These are phyloP conservation scores for Nothophaeocryptopus gaeumannii DNA, from an alignment of 2,329 filamentous ascomycete genomes.

Conservation along the genomic window DNA sequence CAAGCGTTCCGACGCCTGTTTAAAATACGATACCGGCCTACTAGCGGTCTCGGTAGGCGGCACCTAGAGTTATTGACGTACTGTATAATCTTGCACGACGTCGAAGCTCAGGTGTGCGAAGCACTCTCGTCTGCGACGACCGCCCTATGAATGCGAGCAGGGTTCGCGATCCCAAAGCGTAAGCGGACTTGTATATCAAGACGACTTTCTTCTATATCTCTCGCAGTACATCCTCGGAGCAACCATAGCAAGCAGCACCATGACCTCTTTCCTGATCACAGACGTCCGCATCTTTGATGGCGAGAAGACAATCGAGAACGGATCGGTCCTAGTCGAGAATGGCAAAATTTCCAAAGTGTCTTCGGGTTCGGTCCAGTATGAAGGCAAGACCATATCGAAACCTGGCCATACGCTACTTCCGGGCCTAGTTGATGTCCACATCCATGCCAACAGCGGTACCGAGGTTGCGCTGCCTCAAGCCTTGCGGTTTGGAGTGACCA, in stretches of 20 bases:
- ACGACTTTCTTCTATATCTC: conserved; percentile 2
- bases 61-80: no score
- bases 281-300: conserved; percentile 51
- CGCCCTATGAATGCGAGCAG: no score
- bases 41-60: no score
- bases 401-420: conserved; percentile 50
- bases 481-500: conserved; percentile 52
- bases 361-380: conserved; percentile 11
- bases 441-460: conserved; percentile 46
- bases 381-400: conserved; percentile 39
- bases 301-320: conserved; percentile 40
- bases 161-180: no score
- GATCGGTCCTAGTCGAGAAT: conserved; percentile 42
- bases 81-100: no score
- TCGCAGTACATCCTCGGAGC: neutral
- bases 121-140: no score
- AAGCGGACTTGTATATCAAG: neutral
- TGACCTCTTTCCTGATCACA: conserved; percentile 40
- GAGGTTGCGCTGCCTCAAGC: conserved; percentile 43
- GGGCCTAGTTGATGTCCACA: conserved; percentile 52
- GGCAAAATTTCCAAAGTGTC: conserved; percentile 40
- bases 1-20: no score
- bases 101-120: no score
- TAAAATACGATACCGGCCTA: no score
- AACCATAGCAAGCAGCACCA: neutral